Evolutionary conservation across 75 land plant species (phyloP), one percentile per base, ranked within the genome.

Genomic region (Gnetum montanum): DNA sequence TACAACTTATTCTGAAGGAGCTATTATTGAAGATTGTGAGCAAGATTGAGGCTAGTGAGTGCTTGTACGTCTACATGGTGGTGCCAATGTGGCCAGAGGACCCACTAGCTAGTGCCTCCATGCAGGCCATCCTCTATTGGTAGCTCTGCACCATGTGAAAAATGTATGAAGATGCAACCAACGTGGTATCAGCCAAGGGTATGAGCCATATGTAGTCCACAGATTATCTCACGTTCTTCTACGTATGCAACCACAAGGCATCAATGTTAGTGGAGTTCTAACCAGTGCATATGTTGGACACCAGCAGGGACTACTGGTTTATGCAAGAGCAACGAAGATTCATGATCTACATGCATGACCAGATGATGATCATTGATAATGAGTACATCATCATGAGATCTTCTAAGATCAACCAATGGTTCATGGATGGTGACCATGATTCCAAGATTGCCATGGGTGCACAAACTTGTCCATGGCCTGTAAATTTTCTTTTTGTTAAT

Each of bases 61-160:
- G 71, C 12, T 90, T 90, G 40, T 57, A 70, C 0, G 96, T 80
- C 3, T 89, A 89, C 63, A 56, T 85, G 51, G 95, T 89, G 19
- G 70, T 85, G 5, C 95, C 95, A 24, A 89, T 89, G 95, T 89
- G 95, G 95, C 95, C 95, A 3, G 95, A 89, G 46, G 95, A 90
- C 6, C 22, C 61, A 0, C 95, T 90, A n/a, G 86, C 85, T 20
- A 79, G 76, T 67, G 80, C 34, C 12, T 70, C 85, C 3, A 86
- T 89, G 50, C 86, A 82, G 61, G 95, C 95, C 5, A 89, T 89
- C 22, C 59, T 89, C 49, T 71, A 85, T 57, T 85, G 90, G 95
- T 81, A 81, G 76, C 67, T 66, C 56, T 76, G 80, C 68, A 89
- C 95, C 6, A 76, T 89, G 90, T 81, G 85, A 41, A 85, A 79